phyloP scores from a whole-genome alignment of 2,329 filamentous ascomycete species.

The Neonectria coccinea region DNA sequence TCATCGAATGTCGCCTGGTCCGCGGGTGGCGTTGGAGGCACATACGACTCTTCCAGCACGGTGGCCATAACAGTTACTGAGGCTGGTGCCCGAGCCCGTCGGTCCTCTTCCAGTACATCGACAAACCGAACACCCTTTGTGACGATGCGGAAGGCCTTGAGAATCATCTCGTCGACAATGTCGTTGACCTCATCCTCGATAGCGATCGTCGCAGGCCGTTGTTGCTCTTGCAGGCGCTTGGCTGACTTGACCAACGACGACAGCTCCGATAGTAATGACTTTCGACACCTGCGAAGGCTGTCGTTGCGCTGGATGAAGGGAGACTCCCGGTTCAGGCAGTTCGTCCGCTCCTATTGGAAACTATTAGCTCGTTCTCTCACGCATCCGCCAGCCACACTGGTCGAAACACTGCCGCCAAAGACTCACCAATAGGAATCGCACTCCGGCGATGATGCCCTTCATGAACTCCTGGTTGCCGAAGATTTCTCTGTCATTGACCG shows the following conservation, averaged over 20 bases:
- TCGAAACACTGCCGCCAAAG: not conserved
- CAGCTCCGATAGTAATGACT: conserved; percentile 88
- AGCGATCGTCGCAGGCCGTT: conserved; percentile 61
- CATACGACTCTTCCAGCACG: conserved; percentile 67
- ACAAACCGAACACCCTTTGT: conserved; percentile 90
- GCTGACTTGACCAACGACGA: conserved; percentile 90
- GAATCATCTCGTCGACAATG: conserved; percentile 90
- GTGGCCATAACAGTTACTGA: conserved; percentile 71
- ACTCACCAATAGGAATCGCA: conserved; percentile 88
- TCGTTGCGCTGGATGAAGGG: conserved; percentile 80
- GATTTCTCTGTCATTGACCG: conserved; percentile 78
- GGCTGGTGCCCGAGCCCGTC: conserved; percentile 60
- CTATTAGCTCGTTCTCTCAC: conserved; percentile 17
- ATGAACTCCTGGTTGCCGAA: conserved; percentile 95
- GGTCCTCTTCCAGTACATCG: conserved; percentile 81
- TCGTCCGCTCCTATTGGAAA: conserved; percentile 79
- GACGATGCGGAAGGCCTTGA: conserved; percentile 95
- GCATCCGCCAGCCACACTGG: not conserved
- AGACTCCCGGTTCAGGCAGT: conserved; percentile 88
- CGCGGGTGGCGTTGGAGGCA: conserved; percentile 73
- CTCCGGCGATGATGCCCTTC: conserved; percentile 91
- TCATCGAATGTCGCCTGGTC: conserved; percentile 65
- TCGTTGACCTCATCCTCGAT: conserved; percentile 72
- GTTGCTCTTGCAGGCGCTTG: conserved; percentile 83
- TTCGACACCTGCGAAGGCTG: conserved; percentile 81